These are phyloP conservation scores for Microdochium bolleyi DNA, from an alignment of 2,329 filamentous ascomycete genomes.

Conservation along the genomic window DNA sequence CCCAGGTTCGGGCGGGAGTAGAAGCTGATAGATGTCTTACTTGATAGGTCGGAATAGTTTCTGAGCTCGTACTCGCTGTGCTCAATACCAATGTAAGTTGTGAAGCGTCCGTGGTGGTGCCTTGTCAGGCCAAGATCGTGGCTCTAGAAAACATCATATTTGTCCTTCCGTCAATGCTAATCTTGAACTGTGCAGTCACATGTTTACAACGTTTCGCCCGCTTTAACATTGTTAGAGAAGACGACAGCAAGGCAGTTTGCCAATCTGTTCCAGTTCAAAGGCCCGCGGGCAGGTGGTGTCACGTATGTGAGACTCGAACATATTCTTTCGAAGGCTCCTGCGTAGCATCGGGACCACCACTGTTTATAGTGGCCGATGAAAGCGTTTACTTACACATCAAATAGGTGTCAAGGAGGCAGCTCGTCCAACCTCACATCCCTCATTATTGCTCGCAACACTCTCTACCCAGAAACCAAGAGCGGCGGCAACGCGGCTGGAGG, in stretches of 20 bases:
- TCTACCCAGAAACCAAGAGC: conserved; percentile 72
- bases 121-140: too few species aligned
- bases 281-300: conserved; percentile 57
- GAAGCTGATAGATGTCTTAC: background rate
- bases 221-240: conserved; percentile 82
- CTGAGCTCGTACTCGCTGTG: conserved; percentile 75
- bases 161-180: background rate
- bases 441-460: conserved; percentile 71
- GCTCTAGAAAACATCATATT: background rate
- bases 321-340: background rate
- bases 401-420: conserved; percentile 51
- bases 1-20: too few species aligned
- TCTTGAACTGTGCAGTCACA: conserved; percentile 48
- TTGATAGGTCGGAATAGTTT: conserved; percentile 68
- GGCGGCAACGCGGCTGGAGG: conserved; percentile 51
- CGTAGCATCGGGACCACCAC: too few species aligned
- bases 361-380: too few species aligned
- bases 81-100: conserved; percentile 77
- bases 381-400: background rate
- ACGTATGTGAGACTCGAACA: conserved; percentile 27
- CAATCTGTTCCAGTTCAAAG: conserved; percentile 65
- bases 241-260: conserved; percentile 67
- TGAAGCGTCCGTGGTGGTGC: too few species aligned
- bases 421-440: conserved; percentile 65
- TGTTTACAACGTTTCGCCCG: conserved; percentile 89